Base-by-base conservation (phyloP, 2,329 filamentous ascomycete species). In the Alternaria ethzedia region DNA sequence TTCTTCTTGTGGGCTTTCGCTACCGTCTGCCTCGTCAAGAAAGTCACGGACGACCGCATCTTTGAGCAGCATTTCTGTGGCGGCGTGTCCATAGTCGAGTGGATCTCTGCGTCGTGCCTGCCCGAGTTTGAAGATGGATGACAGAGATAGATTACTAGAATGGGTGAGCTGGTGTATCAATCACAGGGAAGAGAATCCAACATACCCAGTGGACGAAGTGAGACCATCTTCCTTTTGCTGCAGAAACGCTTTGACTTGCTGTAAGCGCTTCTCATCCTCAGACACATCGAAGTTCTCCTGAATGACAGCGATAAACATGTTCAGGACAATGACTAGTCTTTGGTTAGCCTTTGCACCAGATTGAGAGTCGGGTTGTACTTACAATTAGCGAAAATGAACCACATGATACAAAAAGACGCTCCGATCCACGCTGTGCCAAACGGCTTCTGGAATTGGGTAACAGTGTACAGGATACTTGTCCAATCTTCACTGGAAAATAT, bases 221-320 rank as follows among this genome's bases (percentile, higher is more conserved):
- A 78, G 87, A 23, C 90, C 92, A 30, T 97, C 84, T 73, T 98
- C 94, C 77, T 95, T 96, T 70, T 94, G 90, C 75, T 97, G 93
- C 47, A 99, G 83, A 73, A 98, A 99, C 2, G 95, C 93, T 75
- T 94, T 95, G 64, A 99, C 94, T 81, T 99, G 96, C 78, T 98
- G 93, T 65, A 98, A 82, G 20, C 96, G 93, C 82, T 99, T 99
- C 79, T 98, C 94, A 77, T 99, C 96, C 78, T 99, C 96, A 4
- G 94, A 97, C 25, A 99, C 94, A 81, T 99, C 96, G 78, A 99
- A 99, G 75, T 97, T 99, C 78, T 99, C 96, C 80, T 99, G 96
- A 69, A 99, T 99, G 82, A 99, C 96, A 85, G 96, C 96, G 92
- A 99, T 98, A 85, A 99, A 99, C 96, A 99, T 99, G 77, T 98